Evolutionary conservation across 306 rosid species (phyloP).

Genomic region (Crotalaria pallida): DNA sequence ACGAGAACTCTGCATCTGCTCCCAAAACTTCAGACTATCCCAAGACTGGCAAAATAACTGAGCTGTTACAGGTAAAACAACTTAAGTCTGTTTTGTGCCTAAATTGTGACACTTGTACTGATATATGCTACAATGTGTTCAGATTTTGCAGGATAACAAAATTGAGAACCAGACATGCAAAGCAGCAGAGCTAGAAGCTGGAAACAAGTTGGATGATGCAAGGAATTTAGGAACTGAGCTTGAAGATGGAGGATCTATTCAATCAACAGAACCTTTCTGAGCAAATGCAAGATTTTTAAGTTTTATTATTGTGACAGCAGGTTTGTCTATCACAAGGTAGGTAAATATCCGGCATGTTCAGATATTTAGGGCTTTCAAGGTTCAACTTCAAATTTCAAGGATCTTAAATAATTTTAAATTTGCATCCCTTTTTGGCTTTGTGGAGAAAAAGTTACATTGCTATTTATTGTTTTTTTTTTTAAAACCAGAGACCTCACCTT

Average conservation of each 20-base stretch:
- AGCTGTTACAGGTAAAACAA: slow-evolving; percentile 73
- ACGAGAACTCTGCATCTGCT: slow-evolving; percentile 24
- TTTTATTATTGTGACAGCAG: not conserved
- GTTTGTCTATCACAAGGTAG: slow-evolving; percentile 5
- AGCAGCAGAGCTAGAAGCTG: slow-evolving; percentile 34
- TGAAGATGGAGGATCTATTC: slow-evolving; percentile 30
- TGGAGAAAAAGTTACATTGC: slow-evolving; percentile 5
- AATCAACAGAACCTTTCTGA: slow-evolving; percentile 14
- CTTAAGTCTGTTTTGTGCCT: not conserved
- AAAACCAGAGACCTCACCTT: not conserved
- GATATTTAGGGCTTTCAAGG: slow-evolving; percentile 14
- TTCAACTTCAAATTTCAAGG: not conserved
- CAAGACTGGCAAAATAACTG: slow-evolving; percentile 55
- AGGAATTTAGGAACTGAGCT: slow-evolving; percentile 25
- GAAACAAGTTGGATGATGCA: slow-evolving; percentile 29
- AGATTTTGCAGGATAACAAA: slow-evolving; percentile 61
- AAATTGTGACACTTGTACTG: slow-evolving; percentile 6
- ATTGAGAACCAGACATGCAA: slow-evolving; percentile 35
- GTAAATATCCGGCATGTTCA: slow-evolving; percentile 16
- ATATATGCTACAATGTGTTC: slow-evolving; percentile 19
- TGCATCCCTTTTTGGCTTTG: slow-evolving; percentile 19
- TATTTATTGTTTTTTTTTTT: not conserved
- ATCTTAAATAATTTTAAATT: slow-evolving; percentile 13
- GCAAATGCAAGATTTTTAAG: not conserved
- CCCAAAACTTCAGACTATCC: slow-evolving; percentile 32